These are phyloP conservation scores for Albifimbria verrucaria DNA, from an alignment of 2,329 filamentous ascomycete genomes.

Conservation along the genomic window DNA sequence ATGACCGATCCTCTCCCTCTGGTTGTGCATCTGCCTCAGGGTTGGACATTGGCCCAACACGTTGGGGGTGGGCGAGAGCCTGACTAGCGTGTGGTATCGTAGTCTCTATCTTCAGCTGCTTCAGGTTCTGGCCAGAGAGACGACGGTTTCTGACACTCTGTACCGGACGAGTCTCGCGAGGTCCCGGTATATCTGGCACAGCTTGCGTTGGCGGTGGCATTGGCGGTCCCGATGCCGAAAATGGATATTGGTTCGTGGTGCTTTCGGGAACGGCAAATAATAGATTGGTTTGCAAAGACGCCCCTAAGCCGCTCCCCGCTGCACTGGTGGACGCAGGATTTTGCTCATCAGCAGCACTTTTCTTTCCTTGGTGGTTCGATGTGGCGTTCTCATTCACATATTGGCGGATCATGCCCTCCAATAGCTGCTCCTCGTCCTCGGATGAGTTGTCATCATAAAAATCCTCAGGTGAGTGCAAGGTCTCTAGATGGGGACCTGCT, in stretches of 20 bases:
- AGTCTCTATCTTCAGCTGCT: constrained; percentile 88
- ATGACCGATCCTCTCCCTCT: constrained; percentile 7
- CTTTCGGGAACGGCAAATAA: background rate
- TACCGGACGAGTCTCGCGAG: constrained; percentile 26
- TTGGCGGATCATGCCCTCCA: constrained; percentile 85
- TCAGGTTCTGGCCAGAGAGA: constrained; percentile 74
- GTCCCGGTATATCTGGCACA: constrained; percentile 40
- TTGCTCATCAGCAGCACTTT: constrained; percentile 70
- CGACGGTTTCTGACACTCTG: constrained; percentile 69
- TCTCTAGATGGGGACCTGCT: constrained; percentile 22
- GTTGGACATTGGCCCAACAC: constrained; percentile 10
- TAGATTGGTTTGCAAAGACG: too few relatives aligned
- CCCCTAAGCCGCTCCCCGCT: too few relatives aligned
- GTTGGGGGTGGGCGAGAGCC: constrained; percentile 2
- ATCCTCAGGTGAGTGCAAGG: constrained; percentile 40
- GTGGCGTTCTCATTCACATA: constrained; percentile 82
- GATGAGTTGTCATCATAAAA: constrained; percentile 63
- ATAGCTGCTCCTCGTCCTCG: constrained; percentile 70
- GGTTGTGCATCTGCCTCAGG: constrained; percentile 8
- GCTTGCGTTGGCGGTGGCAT: constrained; percentile 49
- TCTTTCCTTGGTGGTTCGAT: constrained; percentile 50
- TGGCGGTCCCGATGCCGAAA: constrained; percentile 15
- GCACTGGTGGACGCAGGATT: too few relatives aligned
- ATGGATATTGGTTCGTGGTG: background rate
- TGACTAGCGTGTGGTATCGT: constrained; percentile 17